phyloP scores from a whole-genome alignment of 441 rosid species.

The Jatropha podagrica region DNA sequence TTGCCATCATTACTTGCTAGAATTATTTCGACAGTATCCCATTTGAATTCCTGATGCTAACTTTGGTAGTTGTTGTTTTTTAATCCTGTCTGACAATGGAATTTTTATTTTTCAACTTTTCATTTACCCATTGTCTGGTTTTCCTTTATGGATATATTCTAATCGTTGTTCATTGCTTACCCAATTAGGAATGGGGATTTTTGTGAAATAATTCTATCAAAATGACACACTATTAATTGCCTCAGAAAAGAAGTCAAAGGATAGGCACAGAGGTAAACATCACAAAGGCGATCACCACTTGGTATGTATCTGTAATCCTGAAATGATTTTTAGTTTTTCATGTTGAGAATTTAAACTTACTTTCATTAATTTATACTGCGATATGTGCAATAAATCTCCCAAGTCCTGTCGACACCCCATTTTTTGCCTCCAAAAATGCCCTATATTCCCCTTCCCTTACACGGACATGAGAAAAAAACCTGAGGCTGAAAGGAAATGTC shows the following conservation, averaged over 20 bases:
- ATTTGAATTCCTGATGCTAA: background rate
- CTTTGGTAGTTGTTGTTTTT: background rate
- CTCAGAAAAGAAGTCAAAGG: slow-evolving; percentile 81
- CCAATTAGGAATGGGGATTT: slow-evolving; percentile 1
- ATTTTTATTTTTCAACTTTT: background rate
- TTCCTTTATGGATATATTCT: background rate
- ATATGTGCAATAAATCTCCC: no score
- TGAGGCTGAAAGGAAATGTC: no score
- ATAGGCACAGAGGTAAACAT: slow-evolving; percentile 51
- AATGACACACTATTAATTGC: slow-evolving; percentile 31
- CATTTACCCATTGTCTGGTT: background rate
- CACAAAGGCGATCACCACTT: slow-evolving; percentile 35
- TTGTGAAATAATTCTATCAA: slow-evolving; percentile 20
- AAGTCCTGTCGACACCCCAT: no score
- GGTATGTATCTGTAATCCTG: slow-evolving; percentile 42
- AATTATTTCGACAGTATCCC: background rate
- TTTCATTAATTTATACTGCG: background rate
- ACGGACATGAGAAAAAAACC: no score
- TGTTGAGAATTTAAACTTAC: background rate
- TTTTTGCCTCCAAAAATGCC: no score
- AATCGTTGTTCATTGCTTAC: background rate
- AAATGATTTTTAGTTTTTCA: slow-evolving; percentile 3
- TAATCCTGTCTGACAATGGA: background rate
- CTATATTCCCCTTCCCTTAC: no score
- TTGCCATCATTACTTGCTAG: background rate